These are phyloP conservation scores for Boletus rubroflammeus DNA, from an alignment of 768 basidiomycete species.

Conservation along the genomic window DNA sequence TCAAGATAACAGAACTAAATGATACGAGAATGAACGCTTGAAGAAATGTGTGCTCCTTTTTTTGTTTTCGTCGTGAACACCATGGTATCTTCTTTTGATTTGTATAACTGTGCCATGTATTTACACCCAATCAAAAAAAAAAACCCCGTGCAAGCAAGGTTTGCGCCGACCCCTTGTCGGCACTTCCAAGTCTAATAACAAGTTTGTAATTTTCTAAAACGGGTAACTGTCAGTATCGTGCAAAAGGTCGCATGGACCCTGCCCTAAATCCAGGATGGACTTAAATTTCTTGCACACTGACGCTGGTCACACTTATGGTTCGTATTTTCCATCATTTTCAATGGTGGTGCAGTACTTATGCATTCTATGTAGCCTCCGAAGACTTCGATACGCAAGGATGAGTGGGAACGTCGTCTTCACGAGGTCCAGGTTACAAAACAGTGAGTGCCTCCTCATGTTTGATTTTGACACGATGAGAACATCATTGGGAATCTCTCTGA, in stretches of 20 bases:
- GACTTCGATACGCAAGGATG: slow-evolving; percentile 63
- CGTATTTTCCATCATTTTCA: slow-evolving; percentile 14
- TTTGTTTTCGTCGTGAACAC: too few relatives aligned
- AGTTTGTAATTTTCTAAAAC: slow-evolving; percentile 6
- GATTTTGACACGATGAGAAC: slow-evolving; percentile 54
- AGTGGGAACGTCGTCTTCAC: slow-evolving; percentile 82
- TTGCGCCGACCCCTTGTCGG: too few relatives aligned
- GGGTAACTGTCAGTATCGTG: neutral
- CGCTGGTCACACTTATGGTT: slow-evolving; percentile 31
- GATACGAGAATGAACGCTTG: too few relatives aligned
- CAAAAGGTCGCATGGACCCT: slow-evolving; percentile 17
- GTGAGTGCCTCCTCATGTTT: slow-evolving; percentile 54
- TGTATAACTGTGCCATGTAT: too few relatives aligned
- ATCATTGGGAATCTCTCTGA: slow-evolving; percentile 99
- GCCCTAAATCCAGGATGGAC: slow-evolving; percentile 36
- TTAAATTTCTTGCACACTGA: slow-evolving; percentile 30
- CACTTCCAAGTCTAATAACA: neutral
- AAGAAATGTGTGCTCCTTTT: too few relatives aligned
- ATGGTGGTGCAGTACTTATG: neutral
- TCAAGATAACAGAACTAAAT: too few relatives aligned
- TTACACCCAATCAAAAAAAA: too few relatives aligned
- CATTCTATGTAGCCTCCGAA: slow-evolving; percentile 43
- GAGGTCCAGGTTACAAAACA: slow-evolving; percentile 82
- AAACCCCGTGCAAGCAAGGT: too few relatives aligned
- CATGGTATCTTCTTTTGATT: too few relatives aligned